These are phyloP conservation scores for Caryopteris hybrid DNA, from an alignment of 305 asterid genomes.

Conservation along the genomic window DNA sequence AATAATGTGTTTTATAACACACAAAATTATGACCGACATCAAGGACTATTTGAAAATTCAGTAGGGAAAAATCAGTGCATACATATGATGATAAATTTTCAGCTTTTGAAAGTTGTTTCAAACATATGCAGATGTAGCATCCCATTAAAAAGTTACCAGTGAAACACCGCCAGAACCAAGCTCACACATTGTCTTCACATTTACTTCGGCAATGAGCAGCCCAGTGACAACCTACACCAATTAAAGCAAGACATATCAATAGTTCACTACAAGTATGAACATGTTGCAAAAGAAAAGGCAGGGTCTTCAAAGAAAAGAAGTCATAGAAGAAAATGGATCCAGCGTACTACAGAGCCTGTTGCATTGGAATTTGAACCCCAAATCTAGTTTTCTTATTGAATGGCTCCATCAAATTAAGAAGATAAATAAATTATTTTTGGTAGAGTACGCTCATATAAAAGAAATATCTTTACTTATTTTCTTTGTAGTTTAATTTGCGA, in stretches of 20 bases:
- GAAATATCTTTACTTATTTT: neutral
- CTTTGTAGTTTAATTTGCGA: neutral
- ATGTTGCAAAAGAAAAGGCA: neutral
- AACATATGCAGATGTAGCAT: slow-evolving; percentile 1
- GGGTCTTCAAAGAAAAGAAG: neutral
- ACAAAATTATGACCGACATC: slow-evolving; percentile 4
- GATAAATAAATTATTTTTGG: neutral
- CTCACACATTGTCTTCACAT: slow-evolving; percentile 94
- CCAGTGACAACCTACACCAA: slow-evolving; percentile 73
- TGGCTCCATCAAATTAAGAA: neutral
- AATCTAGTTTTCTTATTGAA: neutral
- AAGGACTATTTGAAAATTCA: neutral
- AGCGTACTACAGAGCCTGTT: neutral
- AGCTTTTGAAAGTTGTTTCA: neutral
- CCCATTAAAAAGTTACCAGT: slow-evolving; percentile 48
- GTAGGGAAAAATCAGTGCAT: neutral
- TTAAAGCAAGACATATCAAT: slow-evolving; percentile 10
- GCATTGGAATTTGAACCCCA: neutral
- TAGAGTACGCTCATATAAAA: neutral
- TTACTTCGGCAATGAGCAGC: slow-evolving; percentile 93
- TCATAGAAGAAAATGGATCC: neutral
- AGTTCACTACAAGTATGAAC: slow-evolving; percentile 12
- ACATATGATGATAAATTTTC: neutral
- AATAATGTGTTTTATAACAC: neutral
- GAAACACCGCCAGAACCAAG: slow-evolving; percentile 96